Percentiles rank a stretch among this genome's conserved stretches.
These are phyloP conservation scores for Tetragonia tetragonoides DNA, from an alignment of 148 eudicot genomes.

Conservation along the genomic window DNA sequence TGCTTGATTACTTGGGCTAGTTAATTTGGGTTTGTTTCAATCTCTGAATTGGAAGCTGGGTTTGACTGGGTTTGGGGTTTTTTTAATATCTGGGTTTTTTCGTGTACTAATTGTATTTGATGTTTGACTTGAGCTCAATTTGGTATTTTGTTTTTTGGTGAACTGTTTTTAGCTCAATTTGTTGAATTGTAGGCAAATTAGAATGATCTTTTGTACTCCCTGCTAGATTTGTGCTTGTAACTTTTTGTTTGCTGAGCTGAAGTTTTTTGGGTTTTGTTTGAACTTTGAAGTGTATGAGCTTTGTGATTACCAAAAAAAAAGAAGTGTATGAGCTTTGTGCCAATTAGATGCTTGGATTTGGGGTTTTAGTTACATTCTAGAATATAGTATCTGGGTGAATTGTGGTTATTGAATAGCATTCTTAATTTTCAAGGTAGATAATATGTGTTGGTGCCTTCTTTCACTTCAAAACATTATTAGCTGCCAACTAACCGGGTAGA, in stretches of 20 bases:
- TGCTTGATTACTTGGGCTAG: neutral
- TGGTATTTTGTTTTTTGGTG: neutral
- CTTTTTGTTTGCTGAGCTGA: constrained; percentile 2
- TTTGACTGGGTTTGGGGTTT: constrained; percentile 24
- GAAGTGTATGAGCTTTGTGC: constrained; percentile 3
- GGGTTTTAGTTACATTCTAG: constrained; percentile 16
- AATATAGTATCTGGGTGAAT: neutral
- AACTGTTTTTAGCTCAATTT: constrained; percentile 16
- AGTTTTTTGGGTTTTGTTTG: constrained; percentile 6
- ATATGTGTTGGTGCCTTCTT: neutral
- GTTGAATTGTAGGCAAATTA: constrained; percentile 7
- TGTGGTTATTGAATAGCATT: neutral
- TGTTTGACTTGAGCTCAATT: constrained; percentile 26
- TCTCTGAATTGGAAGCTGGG: constrained; percentile 6
- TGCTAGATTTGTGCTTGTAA: neutral
- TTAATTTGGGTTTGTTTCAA: neutral
- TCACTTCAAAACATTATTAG: neutral
- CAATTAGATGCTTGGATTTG: constrained; percentile 1
- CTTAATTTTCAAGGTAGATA: neutral
- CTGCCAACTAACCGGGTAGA: neutral
- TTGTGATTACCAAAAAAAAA: too few species aligned
- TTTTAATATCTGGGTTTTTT: neutral
- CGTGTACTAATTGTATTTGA: neutral
- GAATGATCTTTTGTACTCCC: constrained; percentile 7
- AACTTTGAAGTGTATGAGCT: constrained; percentile 3